Evolutionary conservation across 495 filamentous ascomycete species (phyloP).

Genomic region (Lasiosphaeria hispida): DNA sequence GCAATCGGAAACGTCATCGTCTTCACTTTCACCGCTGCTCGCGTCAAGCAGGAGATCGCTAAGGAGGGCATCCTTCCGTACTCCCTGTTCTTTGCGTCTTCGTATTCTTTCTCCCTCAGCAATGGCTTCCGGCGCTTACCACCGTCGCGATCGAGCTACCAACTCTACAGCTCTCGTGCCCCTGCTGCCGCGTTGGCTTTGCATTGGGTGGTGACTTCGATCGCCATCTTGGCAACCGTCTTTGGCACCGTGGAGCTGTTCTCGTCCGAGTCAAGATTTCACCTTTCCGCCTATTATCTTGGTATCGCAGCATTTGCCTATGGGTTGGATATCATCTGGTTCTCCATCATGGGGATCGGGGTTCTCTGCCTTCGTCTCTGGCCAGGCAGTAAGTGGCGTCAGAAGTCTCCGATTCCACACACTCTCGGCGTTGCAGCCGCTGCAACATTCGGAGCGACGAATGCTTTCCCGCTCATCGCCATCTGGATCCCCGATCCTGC

Average conservation of each 20-base stretch:
- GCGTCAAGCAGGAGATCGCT: constrained; percentile 22
- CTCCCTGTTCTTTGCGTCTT: constrained; percentile 18
- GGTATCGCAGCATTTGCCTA: constrained; percentile 15
- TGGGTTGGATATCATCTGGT: constrained; percentile 23
- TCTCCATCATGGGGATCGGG: constrained; percentile 17
- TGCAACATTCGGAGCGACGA: constrained; percentile 15
- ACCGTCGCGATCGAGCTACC: constrained; percentile 6
- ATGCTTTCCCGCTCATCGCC: constrained; percentile 15
- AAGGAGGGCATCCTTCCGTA: constrained; percentile 21
- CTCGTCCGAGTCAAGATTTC: background rate
- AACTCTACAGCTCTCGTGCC: constrained; percentile 12
- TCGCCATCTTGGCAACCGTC: constrained; percentile 18
- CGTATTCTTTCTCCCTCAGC: constrained; percentile 19
- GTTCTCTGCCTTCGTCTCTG: constrained; percentile 20
- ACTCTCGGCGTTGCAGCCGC: constrained; percentile 14
- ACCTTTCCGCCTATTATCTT: constrained; percentile 16
- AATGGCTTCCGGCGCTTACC: constrained; percentile 21
- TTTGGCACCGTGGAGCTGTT: constrained; percentile 1
- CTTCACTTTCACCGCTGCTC: constrained; percentile 22
- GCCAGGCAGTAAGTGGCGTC: constrained; percentile 20
- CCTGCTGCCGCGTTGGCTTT: constrained; percentile 20
- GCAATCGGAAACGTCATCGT: constrained; percentile 24
- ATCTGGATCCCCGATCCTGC: constrained; percentile 22
- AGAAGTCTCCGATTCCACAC: constrained; percentile 22
- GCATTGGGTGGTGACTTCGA: constrained; percentile 21